Evolutionary conservation across 768 basidiomycete species (phyloP).

Genomic region (Paxillus involutus): DNA sequence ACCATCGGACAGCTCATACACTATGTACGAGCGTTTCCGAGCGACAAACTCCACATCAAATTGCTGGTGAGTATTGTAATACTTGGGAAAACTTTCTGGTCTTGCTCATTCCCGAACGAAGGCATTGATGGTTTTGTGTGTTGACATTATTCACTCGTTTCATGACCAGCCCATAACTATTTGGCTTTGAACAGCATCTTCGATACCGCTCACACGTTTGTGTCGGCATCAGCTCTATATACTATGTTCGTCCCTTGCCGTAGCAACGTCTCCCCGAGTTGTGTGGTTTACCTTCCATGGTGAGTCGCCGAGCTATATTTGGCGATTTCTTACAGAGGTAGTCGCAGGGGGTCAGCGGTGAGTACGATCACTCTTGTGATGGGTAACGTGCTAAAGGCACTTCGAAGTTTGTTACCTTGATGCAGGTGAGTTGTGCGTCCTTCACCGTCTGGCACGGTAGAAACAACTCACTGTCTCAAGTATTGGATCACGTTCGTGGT

Average conservation of each 20-base stretch:
- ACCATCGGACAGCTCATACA: constrained; percentile 10
- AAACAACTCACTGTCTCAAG: constrained; percentile 8
- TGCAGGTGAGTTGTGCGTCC: constrained; percentile 3
- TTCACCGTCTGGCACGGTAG: not conserved
- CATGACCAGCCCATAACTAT: not conserved
- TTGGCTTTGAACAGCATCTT: not conserved
- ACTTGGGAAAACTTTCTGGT: not conserved
- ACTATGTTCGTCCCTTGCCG: not conserved
- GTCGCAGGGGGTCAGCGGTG: constrained; percentile 4
- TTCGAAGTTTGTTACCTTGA: not conserved
- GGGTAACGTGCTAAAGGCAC: not conserved
- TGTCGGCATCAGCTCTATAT: not conserved
- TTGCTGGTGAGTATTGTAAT: not conserved
- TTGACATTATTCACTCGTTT: not conserved
- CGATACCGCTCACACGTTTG: not conserved
- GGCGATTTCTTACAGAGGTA: not conserved
- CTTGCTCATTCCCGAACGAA: not conserved
- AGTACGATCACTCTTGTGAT: not conserved
- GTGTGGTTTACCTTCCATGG: constrained; percentile 2
- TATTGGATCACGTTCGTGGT: constrained; percentile 18
- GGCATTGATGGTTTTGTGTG: constrained; percentile 9
- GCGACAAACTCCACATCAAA: not conserved
- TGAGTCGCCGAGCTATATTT: not conserved
- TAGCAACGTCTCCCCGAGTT: not conserved
- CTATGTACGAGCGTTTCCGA: constrained; percentile 3